phyloP scores from a whole-genome alignment of 2,329 filamentous ascomycete species.

The Nemania abortiva region DNA sequence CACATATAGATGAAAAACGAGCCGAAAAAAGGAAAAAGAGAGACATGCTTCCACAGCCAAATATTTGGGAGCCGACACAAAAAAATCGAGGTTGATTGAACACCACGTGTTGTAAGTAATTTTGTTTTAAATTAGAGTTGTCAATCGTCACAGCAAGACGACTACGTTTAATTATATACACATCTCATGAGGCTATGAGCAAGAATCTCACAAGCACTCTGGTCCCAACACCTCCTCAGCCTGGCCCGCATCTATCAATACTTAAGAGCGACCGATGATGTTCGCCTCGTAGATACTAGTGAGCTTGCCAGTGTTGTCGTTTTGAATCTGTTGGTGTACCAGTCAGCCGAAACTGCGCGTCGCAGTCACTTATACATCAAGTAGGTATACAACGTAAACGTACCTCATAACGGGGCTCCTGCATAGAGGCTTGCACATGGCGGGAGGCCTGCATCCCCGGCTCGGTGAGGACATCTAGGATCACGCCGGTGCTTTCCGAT shows the following conservation, averaged over 20 bases:
- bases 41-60: too few species aligned
- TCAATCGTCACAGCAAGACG: too few species aligned
- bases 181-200: too few species aligned
- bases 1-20: too few species aligned
- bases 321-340: constrained; percentile 40
- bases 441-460: constrained; percentile 45
- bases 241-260: not conserved
- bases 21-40: too few species aligned
- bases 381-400: constrained; percentile 12
- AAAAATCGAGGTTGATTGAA: too few species aligned
- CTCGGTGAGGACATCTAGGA: constrained; percentile 45
- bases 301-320: constrained; percentile 48
- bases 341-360: not conserved
- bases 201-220: too few species aligned
- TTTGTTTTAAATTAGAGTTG: too few species aligned
- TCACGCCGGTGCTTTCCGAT: constrained; percentile 46
- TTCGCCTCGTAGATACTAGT: constrained; percentile 47
- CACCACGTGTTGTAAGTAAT: too few species aligned
- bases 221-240: not conserved
- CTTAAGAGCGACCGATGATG: constrained; percentile 42
- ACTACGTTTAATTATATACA: too few species aligned
- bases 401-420: constrained; percentile 47
- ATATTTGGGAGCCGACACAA: too few species aligned
- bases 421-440: constrained; percentile 44
- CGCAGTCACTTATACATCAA: not conserved